Evolutionary conservation across 108 stramenopile genomes (phyloP).

Genomic region (Thalassiosira profunda): DNA sequence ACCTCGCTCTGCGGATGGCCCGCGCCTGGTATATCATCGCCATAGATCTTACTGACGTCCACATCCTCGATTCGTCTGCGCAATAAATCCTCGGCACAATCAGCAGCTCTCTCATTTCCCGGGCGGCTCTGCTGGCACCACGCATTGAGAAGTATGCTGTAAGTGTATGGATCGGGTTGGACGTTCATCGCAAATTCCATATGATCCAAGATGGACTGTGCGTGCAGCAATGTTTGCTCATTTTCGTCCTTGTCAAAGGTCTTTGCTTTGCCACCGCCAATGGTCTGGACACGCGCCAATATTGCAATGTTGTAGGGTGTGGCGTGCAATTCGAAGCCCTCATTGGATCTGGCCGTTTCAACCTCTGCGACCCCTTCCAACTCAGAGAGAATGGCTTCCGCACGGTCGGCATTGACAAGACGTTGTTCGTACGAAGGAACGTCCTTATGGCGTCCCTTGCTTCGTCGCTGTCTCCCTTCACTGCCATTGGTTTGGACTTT

Average conservation of each 20-base stretch:
- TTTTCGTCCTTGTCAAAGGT: conserved; percentile 10
- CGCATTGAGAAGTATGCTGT: conserved; percentile 45
- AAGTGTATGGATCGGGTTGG: conserved; percentile 40
- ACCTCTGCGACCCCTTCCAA: conserved; percentile 29
- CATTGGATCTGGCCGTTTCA: conserved; percentile 27
- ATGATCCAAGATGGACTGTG: conserved; percentile 33
- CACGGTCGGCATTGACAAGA: conserved; percentile 28
- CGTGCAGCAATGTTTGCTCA: conserved; percentile 32
- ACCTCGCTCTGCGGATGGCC: not conserved
- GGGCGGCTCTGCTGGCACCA: conserved; percentile 38
- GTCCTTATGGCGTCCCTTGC: not conserved
- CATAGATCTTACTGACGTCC: conserved; percentile 10
- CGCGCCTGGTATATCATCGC: not conserved
- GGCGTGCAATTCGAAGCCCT: conserved; percentile 19
- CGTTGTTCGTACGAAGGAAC: conserved; percentile 15
- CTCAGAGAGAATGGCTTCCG: conserved; percentile 36
- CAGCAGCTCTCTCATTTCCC: conserved; percentile 44
- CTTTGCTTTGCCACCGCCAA: not conserved
- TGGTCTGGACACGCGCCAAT: conserved; percentile 30
- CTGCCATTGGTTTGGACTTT: not conserved
- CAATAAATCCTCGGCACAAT: conserved; percentile 40
- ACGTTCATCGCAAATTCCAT: conserved; percentile 39
- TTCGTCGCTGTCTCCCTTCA: not conserved
- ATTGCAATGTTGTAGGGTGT: conserved; percentile 46
- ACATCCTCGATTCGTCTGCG: conserved; percentile 37